A percentile compares a stretch with the other conserved stretches of the same genome.
Evolutionary conservation across 495 filamentous ascomycete species (phyloP).

Genomic region (Hypoxylon fuscum): DNA sequence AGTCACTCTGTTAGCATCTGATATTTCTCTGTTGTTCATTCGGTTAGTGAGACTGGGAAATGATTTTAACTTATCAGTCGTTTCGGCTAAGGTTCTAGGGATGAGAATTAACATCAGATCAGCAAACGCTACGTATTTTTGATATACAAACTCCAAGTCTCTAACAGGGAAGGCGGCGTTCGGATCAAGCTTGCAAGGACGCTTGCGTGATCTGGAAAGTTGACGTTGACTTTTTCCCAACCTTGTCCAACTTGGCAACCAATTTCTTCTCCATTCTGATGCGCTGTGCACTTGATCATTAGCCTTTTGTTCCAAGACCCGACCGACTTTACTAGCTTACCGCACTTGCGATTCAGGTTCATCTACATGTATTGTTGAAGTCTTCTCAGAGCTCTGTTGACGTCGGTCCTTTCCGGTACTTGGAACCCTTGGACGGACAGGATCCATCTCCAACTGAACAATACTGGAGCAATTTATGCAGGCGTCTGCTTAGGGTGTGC

Average conservation of each 20-base stretch:
- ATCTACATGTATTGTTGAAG: not conserved
- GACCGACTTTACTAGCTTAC: constrained; percentile 13
- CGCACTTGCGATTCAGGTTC: constrained; percentile 32
- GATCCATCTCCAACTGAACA: too few species aligned
- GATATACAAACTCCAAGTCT: constrained; percentile 19
- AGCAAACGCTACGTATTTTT: too few species aligned
- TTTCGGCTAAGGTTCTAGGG: too few species aligned
- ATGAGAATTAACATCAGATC: too few species aligned
- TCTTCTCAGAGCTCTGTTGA: too few species aligned
- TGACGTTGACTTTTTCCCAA: constrained; percentile 13
- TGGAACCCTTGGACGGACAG: constrained; percentile 1
- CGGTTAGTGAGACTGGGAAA: constrained; percentile 19
- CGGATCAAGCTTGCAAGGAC: constrained; percentile 29
- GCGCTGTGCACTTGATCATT: not conserved
- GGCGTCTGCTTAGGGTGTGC: too few species aligned
- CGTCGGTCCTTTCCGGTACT: constrained; percentile 9
- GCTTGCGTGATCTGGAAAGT: constrained; percentile 38
- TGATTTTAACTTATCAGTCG: too few species aligned
- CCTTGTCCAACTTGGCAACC: constrained; percentile 4
- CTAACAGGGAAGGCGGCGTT: constrained; percentile 11
- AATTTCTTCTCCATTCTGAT: not conserved
- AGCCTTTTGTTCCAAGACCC: constrained; percentile 1
- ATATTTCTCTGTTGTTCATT: too few species aligned
- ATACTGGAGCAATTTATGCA: constrained; percentile 3
- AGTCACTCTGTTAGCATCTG: too few species aligned